Evolutionary conservation across 2,329 filamentous ascomycete species (phyloP), one percentile per base, ranked within the genome.

Genomic region (Fusarium protoensiforme): DNA sequence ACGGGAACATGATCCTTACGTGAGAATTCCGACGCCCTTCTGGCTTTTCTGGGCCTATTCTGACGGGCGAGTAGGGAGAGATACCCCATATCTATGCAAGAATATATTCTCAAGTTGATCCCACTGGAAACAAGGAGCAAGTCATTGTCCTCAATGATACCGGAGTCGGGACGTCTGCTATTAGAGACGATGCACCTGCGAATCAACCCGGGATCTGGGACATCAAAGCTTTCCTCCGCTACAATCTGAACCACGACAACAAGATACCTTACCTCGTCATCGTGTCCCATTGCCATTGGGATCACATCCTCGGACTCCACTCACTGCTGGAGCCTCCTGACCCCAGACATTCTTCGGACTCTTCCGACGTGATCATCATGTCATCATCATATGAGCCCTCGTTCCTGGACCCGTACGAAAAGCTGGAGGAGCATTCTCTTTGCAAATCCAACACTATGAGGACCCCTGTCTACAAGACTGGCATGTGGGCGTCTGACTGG

Each of bases 1-100:
- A 22, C 57, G 57, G 13, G 57, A 60, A 33, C 57, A 60, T n/a
- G 57, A 60, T 22, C 57, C 57, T 18, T 60, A 43, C 24, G 57
- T 60, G 22, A 31, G 57, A 3, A 31, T 13, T 31, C n/a, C 16
- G 11, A 41, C 22, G 8, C 20, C 14, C 33, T 14, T 41, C 38
- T 20, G 38, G 13, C 24, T 7, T 31, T 14, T 46, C 38, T 43
- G 36, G 13, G 8, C 38, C 16, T 18, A 18, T 16, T 8, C 38
- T 41, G 16, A 41, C 16, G 38, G 20, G 16, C 38, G 11, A 18
- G 6, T 9, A 60, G 57, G 57, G 57, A 4, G 57, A 60, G n/a
- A 46, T 33, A 33, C 57, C 57, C 13, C 57, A 60, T 24, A 60
- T 60, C 6, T 60, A 60, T 22, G 58, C 31, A 16, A n/a, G 58